Conservation (phyloP, 176 grass and related monocot genomes). For the Guadua angustifolia region DNA sequence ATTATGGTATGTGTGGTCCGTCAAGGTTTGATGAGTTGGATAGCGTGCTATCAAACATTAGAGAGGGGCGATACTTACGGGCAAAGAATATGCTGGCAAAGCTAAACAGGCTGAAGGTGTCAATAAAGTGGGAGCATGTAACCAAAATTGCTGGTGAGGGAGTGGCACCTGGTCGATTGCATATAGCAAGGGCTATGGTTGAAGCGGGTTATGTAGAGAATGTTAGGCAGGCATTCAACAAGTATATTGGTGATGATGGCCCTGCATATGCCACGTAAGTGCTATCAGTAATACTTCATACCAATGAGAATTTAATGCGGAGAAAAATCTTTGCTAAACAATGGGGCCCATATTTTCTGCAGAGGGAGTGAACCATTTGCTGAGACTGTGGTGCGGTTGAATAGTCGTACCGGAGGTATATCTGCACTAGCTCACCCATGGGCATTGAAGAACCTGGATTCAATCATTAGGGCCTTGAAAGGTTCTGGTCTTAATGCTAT, state of each 20-base stretch:
- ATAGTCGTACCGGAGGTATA: constrained; percentile 77
- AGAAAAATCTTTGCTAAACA: constrained; percentile 36
- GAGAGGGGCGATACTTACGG: constrained; percentile 72
- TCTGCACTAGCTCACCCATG: constrained; percentile 94
- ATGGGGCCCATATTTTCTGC: constrained; percentile 32
- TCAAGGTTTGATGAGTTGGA: constrained; percentile 74
- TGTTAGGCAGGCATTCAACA: constrained; percentile 88
- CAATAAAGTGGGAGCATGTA: constrained; percentile 77
- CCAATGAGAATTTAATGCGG: constrained; percentile 5
- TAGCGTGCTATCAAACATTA: constrained; percentile 72
- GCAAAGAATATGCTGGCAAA: constrained; percentile 89
- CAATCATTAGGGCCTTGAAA: constrained; percentile 73
- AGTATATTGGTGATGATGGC: constrained; percentile 79
- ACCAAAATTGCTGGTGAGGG: constrained; percentile 86
- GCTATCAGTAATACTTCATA: not conserved
- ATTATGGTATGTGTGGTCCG: constrained; percentile 90
- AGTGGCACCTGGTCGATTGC: constrained; percentile 83
- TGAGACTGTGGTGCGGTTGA: constrained; percentile 78
- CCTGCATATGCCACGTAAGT: constrained; percentile 89
- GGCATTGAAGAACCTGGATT: constrained; percentile 75
- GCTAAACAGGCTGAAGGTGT: constrained; percentile 67
- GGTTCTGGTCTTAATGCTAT: constrained; percentile 79
- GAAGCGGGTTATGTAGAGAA: constrained; percentile 81
- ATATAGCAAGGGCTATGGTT: constrained; percentile 89
- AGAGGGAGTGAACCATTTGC: constrained; percentile 87